phyloP scores from a whole-genome alignment of 495 filamentous ascomycete genomes.

The Filosporella fistucella region DNA sequence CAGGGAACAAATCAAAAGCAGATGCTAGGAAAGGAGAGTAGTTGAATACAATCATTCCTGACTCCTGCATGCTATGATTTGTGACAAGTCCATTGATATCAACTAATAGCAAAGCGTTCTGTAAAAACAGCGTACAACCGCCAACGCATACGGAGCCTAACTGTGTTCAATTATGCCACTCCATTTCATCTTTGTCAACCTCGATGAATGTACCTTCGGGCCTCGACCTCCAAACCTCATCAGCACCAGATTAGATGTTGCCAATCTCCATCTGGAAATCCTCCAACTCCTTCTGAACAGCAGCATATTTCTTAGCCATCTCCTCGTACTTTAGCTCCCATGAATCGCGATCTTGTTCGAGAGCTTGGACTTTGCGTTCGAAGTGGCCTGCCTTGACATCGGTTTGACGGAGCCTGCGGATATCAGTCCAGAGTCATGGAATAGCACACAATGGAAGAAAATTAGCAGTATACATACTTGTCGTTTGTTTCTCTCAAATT shows the following conservation, averaged over 20 bases:
- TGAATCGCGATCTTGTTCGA: constrained; percentile 81
- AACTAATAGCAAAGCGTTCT: constrained; percentile 6
- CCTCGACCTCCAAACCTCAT: not conserved
- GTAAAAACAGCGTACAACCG: constrained; percentile 2
- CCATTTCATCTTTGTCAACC: too few species aligned
- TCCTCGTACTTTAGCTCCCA: constrained; percentile 98
- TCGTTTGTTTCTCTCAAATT: constrained; percentile 94
- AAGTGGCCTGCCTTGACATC: constrained; percentile 99
- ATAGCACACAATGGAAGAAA: not conserved
- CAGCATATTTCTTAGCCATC: constrained; percentile 79
- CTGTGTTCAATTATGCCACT: constrained; percentile 5
- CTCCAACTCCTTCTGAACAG: constrained; percentile 86
- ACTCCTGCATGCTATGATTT: constrained; percentile 3
- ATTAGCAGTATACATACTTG: constrained; percentile 63
- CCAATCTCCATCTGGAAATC: constrained; percentile 84
- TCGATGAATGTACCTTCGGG: constrained; percentile 1
- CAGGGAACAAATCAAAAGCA: constrained; percentile 42
- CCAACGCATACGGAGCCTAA: constrained; percentile 14
- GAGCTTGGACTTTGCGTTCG: constrained; percentile 97
- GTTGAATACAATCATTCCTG: constrained; percentile 1
- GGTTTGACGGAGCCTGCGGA: constrained; percentile 84
- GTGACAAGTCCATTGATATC: constrained; percentile 12
- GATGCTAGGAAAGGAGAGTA: constrained; percentile 26
- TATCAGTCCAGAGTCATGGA: not conserved
- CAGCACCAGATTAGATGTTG: constrained; percentile 58